Base-by-base conservation (phyloP, 257 asterid species). In the Euphrasia confusa region DNA sequence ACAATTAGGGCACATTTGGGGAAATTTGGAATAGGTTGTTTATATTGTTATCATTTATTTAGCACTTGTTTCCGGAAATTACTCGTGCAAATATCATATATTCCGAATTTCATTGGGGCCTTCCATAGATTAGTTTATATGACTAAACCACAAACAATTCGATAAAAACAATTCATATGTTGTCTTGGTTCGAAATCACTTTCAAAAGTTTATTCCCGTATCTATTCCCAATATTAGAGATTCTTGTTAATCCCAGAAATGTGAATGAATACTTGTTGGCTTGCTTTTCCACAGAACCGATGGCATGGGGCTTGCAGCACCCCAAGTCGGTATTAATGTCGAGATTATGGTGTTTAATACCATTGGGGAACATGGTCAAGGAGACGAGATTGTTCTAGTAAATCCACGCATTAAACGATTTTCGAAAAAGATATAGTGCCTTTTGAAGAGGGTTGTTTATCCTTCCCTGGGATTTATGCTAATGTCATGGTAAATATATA, bases 271-370 rank as follows among this genome's bases (percentile, higher is more conserved):
- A 55, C 44, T 75, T 71, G 61, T 77, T 78, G 77, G 78, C 65
- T 75, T 76, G 44, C 21, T 67, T 67, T 71, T 77, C 65, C 71
- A 76, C 90, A 89, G 97, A 79, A 89, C 97, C 63, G 97, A 87
- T 72, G 99, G 99, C 60, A 83, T 89, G 64, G 99, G 99, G 75
- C 91, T 93, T 45, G 80, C 97, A 3, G 97, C 96, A 32, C 97
- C 99, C 33, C 97, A 93, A 75, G 99, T 93, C 63, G 99, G 97
- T 66, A 79, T 84, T 17, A 89, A 87, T 71, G 79, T 89, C 61
- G 95, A 78, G 65, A 90, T 92, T 58, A 93, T 89, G 96, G 95
- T 93, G 78, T 93, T 93, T 74, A 93, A 93, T 83, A 80, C 88
- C 5, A 84, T 59, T 60, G 95, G 90, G 4, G 95, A 87, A 71